Evolutionary conservation across 2,329 filamentous ascomycete genomes (phyloP), one percentile per base, ranked within the genome.

Genomic region (Chrysoporthe deuterocubensis): DNA sequence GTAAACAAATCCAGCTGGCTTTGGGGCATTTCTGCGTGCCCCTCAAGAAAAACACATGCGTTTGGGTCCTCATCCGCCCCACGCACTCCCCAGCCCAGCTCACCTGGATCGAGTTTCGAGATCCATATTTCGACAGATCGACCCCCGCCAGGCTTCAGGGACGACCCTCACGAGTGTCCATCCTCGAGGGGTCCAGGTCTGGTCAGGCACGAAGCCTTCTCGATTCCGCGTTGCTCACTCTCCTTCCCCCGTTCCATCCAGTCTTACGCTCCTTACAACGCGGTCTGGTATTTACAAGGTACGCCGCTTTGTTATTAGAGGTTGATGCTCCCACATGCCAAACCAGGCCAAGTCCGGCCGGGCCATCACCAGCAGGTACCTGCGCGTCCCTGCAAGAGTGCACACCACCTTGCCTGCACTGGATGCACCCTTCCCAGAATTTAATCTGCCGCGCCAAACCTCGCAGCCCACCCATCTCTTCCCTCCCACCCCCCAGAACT

Each of bases 81-180:
- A 60, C 64, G 59, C 40, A 21, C 42, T 9, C 59, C 16, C 16
- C 18, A 34, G 42, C 21, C 59, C 6, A 46, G 37, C 59, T 42
- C 43, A 14, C 40, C 42, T 16, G 44, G n/a, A 42, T 42, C 43
- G 42, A 13, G 11, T 32, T n/a, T 62, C 46, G 26, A 62, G 43
- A n/a, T 62, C 37, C 59, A 62, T 62, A 58, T 50, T 50, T 62
- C 11, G 57, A 62, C 43, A 60, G 57, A 62, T 60, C 40, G 37
- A 14, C 32, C 57, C 11, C 40, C 57, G 37, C 37, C 40, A 54
- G 14, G 56, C 67, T 42, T 66, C 67, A 68, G 67, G 67, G 57
- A 66, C 67, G 67, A 68, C 63, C 67, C 63, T 68, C 63, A 62
- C 21, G 62, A 57, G n/a, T 63, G 52, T 65, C 54, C 34, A 44